Base-by-base conservation (phyloP, 2,329 filamentous ascomycete species). In the Paraphoma sp. region DNA sequence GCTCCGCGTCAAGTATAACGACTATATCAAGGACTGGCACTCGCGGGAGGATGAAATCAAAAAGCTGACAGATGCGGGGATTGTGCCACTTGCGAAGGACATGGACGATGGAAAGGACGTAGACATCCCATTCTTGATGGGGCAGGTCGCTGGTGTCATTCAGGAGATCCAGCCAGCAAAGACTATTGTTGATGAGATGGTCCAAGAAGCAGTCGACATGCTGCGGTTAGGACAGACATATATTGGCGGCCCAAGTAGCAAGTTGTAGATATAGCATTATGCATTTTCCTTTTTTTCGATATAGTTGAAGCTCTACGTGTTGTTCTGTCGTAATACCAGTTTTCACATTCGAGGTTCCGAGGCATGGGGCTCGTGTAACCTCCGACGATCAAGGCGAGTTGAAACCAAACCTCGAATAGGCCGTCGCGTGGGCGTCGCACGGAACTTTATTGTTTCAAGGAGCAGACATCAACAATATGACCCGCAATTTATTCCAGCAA, bases 161-260 rank as follows among this genome's bases (percentile, higher is more conserved):
- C 77, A 80, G 33, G 87, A 89, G 64, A 86, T 97, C 57, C 87
- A 95, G 81, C 92, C 93, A 0, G 94, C 94, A 0, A 85, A 81
- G 45, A 84, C 89, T 62, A 97, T 98, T 79, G 88, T 98, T n/a
- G 85, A 88, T 58, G 92, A 96, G 64, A 97, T 98, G 92, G 91
- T 97, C 9, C 46, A 59, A 45, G 75, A 76, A 56, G 75, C 75
- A 30, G 69, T 78, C 41, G 73, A 76, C 14, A 77, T 76, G 72
- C 57, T 78, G 56, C 72, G 57, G 60, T 17, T 77, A 42, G 75
- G 75, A 5, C 70, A 75, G 59, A 71, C 69, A 41, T 78, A 70
- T 58, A 70, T 76, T 38, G 63, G 59, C 11, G 64, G 59, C n/a
- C 54, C 57, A 29, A 66, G 63, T 49, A 76, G 73, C 43, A 78